Base-by-base conservation (phyloP, 768 basidiomycete genomes). In the Mycena capillaripes region DNA sequence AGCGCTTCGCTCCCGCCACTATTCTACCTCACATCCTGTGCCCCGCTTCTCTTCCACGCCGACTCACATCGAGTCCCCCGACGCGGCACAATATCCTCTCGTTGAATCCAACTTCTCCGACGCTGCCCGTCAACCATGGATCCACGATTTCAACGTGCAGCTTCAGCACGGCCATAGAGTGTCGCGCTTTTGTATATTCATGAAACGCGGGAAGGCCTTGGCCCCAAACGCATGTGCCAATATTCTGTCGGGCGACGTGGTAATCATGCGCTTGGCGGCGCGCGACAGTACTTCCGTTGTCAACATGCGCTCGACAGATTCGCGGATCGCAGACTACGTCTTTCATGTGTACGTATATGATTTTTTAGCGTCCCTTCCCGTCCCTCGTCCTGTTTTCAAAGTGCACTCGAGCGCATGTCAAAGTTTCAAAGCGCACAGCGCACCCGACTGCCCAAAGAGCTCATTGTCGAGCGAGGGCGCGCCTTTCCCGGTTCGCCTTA, bases 401-500 rank as follows among this genome's bases (percentile, higher is more conserved):
- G 52, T 38, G 34, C 50, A 27, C 17, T 64, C 27, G 36, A 53
- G 17, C 9, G 36, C 38, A 64, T 64, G 2, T 29, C 34, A 4
- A 52, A 55, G 36, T 64, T 64, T 12, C 63, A 64, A 17, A 40
- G 63, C 19, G 16, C 52, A 40, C 21, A 16, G 21, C 63, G 52
- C 63, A 64, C 52, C 32, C 63, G 50, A 6, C 63, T 14, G 25
- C 34, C 63, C 36, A 55, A 64, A 29, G 50, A 53, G 25, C 63
- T 64, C 50, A n/a, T 53, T 27, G 32, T 64, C 17, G 8, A 53
- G 32, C 36, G 63, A 8, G 34, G 16, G 36, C 23, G 16, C 10
- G 63, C 63, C 25, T 64, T 64, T 42, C 63, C 62, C 34, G 50
- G 63, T 10, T 40, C 25, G 16, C 50, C 63, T n/a, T 64, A 64